These are phyloP conservation scores for Ganoderma resinaceum DNA, from an alignment of 1,284 basidiomycete species.

Conservation along the genomic window DNA sequence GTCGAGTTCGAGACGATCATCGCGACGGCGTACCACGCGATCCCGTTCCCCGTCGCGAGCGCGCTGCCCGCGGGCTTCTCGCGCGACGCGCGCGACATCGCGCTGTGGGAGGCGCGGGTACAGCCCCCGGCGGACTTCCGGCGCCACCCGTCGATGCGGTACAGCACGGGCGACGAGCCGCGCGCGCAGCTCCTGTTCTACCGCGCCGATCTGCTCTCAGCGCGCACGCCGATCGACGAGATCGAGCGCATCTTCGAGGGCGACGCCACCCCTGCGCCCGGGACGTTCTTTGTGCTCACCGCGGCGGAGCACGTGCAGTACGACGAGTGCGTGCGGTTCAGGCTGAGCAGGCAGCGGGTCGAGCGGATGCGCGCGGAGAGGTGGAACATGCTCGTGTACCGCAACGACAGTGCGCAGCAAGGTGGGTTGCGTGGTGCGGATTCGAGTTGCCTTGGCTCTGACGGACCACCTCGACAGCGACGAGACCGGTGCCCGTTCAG, in stretches of 20 bases:
- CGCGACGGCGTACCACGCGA: constrained; percentile 34
- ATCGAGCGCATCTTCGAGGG: constrained; percentile 16
- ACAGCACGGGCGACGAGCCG: constrained; percentile 1
- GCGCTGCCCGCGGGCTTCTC: not conserved
- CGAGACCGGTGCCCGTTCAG: not conserved
- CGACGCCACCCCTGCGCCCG: constrained; percentile 22
- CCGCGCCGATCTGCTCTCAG: not conserved
- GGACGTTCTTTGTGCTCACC: constrained; percentile 31
- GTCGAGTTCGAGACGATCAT: constrained; percentile 43
- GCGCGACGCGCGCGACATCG: constrained; percentile 6
- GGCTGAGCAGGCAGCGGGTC: constrained; percentile 35
- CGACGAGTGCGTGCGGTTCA: constrained; percentile 36
- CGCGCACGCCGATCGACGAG: not conserved
- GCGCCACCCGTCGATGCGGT: not conserved
- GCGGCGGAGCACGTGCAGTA: constrained; percentile 34
- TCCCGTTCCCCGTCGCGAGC: constrained; percentile 41
- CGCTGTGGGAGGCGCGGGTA: constrained; percentile 6
- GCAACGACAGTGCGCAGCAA: constrained; percentile 14
- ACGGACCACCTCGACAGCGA: not conserved
- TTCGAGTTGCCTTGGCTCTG: not conserved
- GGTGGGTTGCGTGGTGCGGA: constrained; percentile 8
- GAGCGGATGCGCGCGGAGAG: constrained; percentile 27
- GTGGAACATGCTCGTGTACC: constrained; percentile 25
- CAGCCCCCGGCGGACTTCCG: not conserved
- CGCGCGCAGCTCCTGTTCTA: constrained; percentile 12